Base-by-base conservation (phyloP, 2,329 filamentous ascomycete species). In the Ilyonectria destructans region DNA sequence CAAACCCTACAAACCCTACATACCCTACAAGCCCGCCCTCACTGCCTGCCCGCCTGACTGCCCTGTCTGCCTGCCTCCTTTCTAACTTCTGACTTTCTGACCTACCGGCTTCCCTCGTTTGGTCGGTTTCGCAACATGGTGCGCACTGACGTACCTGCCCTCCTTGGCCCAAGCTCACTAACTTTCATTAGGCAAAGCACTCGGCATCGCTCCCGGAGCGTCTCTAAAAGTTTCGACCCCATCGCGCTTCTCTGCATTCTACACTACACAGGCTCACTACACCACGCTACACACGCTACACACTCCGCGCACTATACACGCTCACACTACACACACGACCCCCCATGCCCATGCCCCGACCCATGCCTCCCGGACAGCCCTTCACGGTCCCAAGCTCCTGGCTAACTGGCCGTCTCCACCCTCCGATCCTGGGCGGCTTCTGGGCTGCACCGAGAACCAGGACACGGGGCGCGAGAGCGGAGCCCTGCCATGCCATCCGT, bases 191-290 rank as follows among this genome's bases (percentile, higher is more conserved):
- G 67, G 58, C 59, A 67, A 45, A 63, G 54, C 46, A 59, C 58
- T 76, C 74, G 74, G 74, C 74, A 75, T 65, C 61, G 65, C 54
- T 76, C 71, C 74, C 72, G 74, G 74, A 74, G 48, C 65, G 74
- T 52, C 61, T 73, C 65, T 62, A 45, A 64, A 59, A 63, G 65
- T 52, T 61, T 64, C 40, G 57, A 57, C 54, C 45, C 65, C 65
- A 59, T 63, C 54, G 49, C 52, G 21, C 65, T 67, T 58, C 40
- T 51, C 33, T 63, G n/a, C 48, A 33, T 35, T 59, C 65, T 45
- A 46, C 59, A 48, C 51, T 31, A 31, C 29, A 48, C 21, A n/a
- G n/a, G n/a, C 37, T 31, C 26, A 58, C 40, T 40, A 43, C 40
- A 43, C 40, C 40, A 43, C 40, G 40, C 29, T 21, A 21, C 43